Evolutionary conservation across 805 yeast species (phyloP), one percentile per base, ranked within the genome.

Genomic region (Ogataea methanolica): DNA sequence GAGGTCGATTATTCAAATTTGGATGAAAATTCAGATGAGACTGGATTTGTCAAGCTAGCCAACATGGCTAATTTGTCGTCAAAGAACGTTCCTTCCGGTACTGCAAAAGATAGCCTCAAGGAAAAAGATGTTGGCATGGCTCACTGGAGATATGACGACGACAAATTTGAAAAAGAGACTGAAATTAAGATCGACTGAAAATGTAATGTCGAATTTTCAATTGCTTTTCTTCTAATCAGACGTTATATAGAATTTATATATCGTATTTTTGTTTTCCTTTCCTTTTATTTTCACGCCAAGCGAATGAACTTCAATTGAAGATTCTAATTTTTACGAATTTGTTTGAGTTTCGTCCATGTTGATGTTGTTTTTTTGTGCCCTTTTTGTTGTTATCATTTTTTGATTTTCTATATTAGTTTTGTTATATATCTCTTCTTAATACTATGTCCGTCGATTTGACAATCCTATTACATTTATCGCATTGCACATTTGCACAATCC

Each of bases 121-220:
- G 78, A 75, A 44, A 76, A 78, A 4, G 82, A 81, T 57, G 75
- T 80, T 39, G 87, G 80, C 15, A 51, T 48, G 44, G 48, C 61
- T 38, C 95, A 87, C 65, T 87, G 95, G 95, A 79, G 91, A 70
- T 78, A 83, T 55, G 69, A 69, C 50, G 70, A 76, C 46, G 67
- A 69, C 33, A 73, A 73, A 48, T 82, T 85, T 79, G 74, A 74
- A 47, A 63, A 68, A 12, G 94, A 85, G 59, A 62, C 69, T 37
- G 92, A 85, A 54, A 73, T 85, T 39, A 71, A 61, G 44, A 60
- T 79, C 41, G 76, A 50, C 49, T 22, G 21, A 14, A 19, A 6
- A 5, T n/a, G 8, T 26, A 26, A 26, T 3, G 9, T 6, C 31
- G 7, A 26, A 7, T 3, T 2, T 19, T 2, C 21, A 19, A 19